These are phyloP conservation scores for Dysphania ambrosioides DNA, from an alignment of 148 eudicot genomes.

Conservation along the genomic window DNA sequence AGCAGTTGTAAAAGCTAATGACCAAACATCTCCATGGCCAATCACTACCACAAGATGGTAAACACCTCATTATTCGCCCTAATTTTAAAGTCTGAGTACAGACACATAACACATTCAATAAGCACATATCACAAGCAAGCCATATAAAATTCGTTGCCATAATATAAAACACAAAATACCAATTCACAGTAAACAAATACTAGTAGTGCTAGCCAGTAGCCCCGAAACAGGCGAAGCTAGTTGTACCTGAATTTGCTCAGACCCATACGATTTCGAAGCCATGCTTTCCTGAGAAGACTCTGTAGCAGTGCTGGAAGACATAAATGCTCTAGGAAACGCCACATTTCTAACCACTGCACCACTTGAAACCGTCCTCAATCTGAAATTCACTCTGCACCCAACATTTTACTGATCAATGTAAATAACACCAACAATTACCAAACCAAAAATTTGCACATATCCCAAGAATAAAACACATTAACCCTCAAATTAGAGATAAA, in stretches of 20 bases:
- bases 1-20: too few relatives aligned
- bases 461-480: not conserved
- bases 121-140: not conserved
- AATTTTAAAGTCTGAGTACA: not conserved
- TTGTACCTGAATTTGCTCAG: slow-evolving; percentile 95
- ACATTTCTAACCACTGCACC: slow-evolving; percentile 35
- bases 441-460: not conserved
- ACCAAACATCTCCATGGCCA: not conserved
- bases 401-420: not conserved
- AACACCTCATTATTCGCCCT: not conserved
- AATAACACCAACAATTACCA: not conserved
- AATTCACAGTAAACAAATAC: not conserved
- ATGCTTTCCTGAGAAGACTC: slow-evolving; percentile 48
- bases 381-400: slow-evolving; percentile 45
- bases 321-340: slow-evolving; percentile 51
- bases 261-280: slow-evolving; percentile 59
- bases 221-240: not conserved
- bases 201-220: not conserved
- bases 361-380: slow-evolving; percentile 37
- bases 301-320: slow-evolving; percentile 51
- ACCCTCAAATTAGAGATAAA: not conserved
- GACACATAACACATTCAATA: not conserved
- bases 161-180: not conserved
- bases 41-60: not conserved
- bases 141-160: not conserved